Percentiles rank a stretch among this genome's conserved stretches.
Evolutionary conservation across 768 basidiomycete species (phyloP).

Genomic region (Gautieria morchelliformis): DNA sequence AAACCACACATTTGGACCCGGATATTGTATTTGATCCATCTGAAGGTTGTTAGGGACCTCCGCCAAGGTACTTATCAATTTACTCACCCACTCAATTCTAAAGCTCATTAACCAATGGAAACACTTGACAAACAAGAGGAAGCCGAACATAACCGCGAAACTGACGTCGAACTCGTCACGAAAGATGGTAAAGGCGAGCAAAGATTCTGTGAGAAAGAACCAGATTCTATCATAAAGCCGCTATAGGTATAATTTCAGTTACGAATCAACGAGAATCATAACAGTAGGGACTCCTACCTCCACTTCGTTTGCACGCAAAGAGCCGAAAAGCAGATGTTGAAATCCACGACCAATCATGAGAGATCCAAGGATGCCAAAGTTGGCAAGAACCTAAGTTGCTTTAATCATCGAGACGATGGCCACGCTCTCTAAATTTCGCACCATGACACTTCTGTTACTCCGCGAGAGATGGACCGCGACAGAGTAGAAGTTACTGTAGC

Average conservation of each 20-base stretch:
- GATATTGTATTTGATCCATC: constrained; percentile 96
- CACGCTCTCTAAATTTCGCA: constrained; percentile 22
- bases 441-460: constrained; percentile 88
- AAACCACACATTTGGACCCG: constrained; percentile 73
- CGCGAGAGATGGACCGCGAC: constrained; percentile 88
- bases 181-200: constrained; percentile 96
- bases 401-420: background rate
- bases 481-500: constrained; percentile 88
- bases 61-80: background rate
- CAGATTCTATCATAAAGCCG: constrained; percentile 91
- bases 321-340: constrained; percentile 87
- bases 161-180: constrained; percentile 89
- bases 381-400: constrained; percentile 65
- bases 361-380: constrained; percentile 75
- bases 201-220: constrained; percentile 96
- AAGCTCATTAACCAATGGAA: constrained; percentile 97
- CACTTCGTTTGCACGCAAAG: constrained; percentile 77
- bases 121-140: constrained; percentile 88
- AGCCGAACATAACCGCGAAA: constrained; percentile 91
- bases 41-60: constrained; percentile 21
- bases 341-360: constrained; percentile 67
- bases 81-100: constrained; percentile 86
- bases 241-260: constrained; percentile 31
- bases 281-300: constrained; percentile 48
- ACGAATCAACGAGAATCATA: background rate